These are phyloP conservation scores for Hypoxylon lenormandii DNA, from an alignment of 495 filamentous ascomycete genomes.

Conservation along the genomic window DNA sequence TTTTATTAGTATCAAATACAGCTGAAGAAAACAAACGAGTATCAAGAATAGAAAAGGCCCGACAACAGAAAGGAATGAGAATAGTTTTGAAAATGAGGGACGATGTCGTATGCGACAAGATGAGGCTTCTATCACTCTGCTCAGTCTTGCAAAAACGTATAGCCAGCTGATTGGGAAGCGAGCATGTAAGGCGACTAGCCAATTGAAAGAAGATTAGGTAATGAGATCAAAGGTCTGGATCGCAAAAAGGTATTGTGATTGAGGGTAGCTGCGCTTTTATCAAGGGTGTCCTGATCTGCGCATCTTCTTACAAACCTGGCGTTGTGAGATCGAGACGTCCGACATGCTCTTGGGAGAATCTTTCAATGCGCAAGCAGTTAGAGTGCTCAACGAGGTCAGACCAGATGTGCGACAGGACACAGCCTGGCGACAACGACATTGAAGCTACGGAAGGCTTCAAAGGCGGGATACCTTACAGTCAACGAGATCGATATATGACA, in stretches of 20 bases:
- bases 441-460: no score
- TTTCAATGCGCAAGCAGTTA: no score
- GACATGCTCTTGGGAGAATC: neutral
- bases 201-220: conserved; percentile 24
- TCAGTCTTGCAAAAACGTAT: conserved; percentile 27
- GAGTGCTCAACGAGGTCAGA: no score
- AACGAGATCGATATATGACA: no score
- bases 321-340: neutral
- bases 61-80: neutral
- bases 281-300: neutral
- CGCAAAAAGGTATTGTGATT: neutral
- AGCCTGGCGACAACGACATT: no score
- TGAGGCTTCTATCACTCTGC: conserved; percentile 9
- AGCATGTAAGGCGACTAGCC: conserved; percentile 23
- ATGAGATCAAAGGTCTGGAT: conserved; percentile 4
- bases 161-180: neutral
- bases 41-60: neutral
- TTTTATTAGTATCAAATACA: no score
- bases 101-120: conserved; percentile 10
- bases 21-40: no score
- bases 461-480: no score
- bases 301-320: neutral
- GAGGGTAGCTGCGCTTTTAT: neutral
- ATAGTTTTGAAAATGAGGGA: neutral
- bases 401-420: no score